These are phyloP conservation scores for Haemoproteus tartakovskyi DNA, from an alignment of 169 alveolate species.

Conservation along the genomic window DNA sequence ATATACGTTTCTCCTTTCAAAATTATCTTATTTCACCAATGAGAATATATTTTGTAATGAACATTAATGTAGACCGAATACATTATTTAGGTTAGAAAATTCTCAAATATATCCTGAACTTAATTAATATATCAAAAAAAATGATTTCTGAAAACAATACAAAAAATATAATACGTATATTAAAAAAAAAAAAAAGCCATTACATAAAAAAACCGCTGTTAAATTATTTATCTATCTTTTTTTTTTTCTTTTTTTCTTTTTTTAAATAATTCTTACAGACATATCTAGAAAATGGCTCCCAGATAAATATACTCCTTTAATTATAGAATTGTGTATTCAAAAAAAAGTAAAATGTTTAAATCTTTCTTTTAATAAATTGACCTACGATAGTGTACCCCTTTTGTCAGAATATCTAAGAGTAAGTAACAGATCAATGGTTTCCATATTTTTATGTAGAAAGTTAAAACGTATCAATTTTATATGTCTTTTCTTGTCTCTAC, in stretches of 20 bases:
- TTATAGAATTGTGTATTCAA: slow-evolving; percentile 37
- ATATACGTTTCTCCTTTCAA: slow-evolving; percentile 57
- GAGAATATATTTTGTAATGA: slow-evolving; percentile 55
- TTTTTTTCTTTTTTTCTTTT: too few species aligned
- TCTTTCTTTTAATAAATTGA: slow-evolving; percentile 53
- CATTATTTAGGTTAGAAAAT: slow-evolving; percentile 59
- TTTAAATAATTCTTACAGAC: neutral
- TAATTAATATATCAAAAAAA: too few species aligned
- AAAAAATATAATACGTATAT: too few species aligned
- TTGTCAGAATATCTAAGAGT: slow-evolving; percentile 11
- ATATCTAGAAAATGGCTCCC: slow-evolving; percentile 63
- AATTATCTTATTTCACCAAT: slow-evolving; percentile 58
- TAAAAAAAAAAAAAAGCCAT: too few species aligned
- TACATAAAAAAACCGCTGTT: too few species aligned
- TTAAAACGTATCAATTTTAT: too few species aligned
- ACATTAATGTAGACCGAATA: slow-evolving; percentile 37
- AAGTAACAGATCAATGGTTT: too few species aligned
- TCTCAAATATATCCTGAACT: too few species aligned
- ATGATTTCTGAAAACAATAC: too few species aligned
- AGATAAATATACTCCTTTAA: slow-evolving; percentile 40
- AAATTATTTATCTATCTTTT: too few species aligned
- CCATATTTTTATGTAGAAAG: too few species aligned
- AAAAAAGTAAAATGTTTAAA: slow-evolving; percentile 45
- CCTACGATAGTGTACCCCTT: slow-evolving; percentile 10
- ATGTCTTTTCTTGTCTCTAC: too few species aligned